Base-by-base conservation (phyloP, 768 basidiomycete species). In the Kwoniella dejecticola region DNA sequence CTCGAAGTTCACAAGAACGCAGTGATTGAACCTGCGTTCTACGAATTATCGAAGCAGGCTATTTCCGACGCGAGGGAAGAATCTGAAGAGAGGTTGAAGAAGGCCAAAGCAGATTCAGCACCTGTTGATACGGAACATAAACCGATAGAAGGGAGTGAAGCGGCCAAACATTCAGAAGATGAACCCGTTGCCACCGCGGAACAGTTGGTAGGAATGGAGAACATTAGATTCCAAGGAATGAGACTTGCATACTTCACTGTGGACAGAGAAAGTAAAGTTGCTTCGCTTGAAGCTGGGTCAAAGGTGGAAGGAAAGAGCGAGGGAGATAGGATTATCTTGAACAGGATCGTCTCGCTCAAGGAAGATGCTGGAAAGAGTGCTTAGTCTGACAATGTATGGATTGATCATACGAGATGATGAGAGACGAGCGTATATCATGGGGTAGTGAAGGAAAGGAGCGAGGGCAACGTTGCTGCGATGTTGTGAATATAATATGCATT, bases 171-270 rank as follows among this genome's bases (percentile, higher is more conserved):
- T 30, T 23, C 45, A 13, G 70, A 72, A 29, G 78, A 77, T 45
- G 89, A 86, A 26, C 91, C 90, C 0, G 83, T 84, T 49, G 87
- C 88, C 21, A 89, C 87, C 5, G 86, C 83, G 52, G 88, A 86
- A 56, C 89, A 91, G 77, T 82, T 95, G 40, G 85, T 90, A 45
- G 95, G 89, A 26, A 89, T 89, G 77, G 96, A 98, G 79, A 90
- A 88, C 75, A 84, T 98, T 57, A 85, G 96, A 38, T 98, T 99
- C 87, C 96, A 99, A 80, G 96, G 93, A 7, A 83, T 97, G 73
- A 87, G 96, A 10, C 87, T 97, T 47, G 96, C 89, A 2, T 99
- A 97, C 81, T 98, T 99, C 74, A 85, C 90, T 19, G 82, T 98
- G 26, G 96, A 99, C 77, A 88, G 87, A 78, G 94, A 97, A 71